Evolutionary conservation across 306 rosid genomes (phyloP).

Genomic region (Malus sieversii): DNA sequence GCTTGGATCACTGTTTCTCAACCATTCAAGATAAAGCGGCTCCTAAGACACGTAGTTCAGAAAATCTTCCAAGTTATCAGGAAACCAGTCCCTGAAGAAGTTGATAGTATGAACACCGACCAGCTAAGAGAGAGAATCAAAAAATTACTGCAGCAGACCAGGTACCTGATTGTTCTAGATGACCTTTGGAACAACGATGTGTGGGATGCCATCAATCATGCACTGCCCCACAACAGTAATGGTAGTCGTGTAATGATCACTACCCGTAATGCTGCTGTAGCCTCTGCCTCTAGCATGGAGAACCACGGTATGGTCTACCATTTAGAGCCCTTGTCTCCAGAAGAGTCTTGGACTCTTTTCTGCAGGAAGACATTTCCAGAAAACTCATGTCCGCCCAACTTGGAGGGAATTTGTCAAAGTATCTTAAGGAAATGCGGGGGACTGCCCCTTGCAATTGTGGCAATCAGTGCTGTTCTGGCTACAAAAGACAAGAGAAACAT

Average conservation of each 20-base stretch:
- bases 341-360: slow-evolving; percentile 43
- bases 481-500: slow-evolving; percentile 32
- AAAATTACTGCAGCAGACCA: slow-evolving; percentile 27
- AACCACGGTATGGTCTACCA: slow-evolving; percentile 21
- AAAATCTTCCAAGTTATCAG: slow-evolving; percentile 20
- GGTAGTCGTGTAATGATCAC: slow-evolving; percentile 54
- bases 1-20: slow-evolving; percentile 53
- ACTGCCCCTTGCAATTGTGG: slow-evolving; percentile 64
- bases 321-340: slow-evolving; percentile 29
- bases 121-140: slow-evolving; percentile 31
- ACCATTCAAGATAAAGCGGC: slow-evolving; percentile 27
- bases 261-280: slow-evolving; percentile 36
- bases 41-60: slow-evolving; percentile 34
- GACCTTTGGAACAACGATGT: slow-evolving; percentile 38
- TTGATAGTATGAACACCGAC: slow-evolving; percentile 27
- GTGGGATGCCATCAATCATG: slow-evolving; percentile 49
- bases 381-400: slow-evolving; percentile 33
- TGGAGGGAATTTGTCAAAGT: slow-evolving; percentile 21
- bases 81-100: slow-evolving; percentile 31
- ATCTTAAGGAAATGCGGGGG: slow-evolving; percentile 48
- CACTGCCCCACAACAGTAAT: slow-evolving; percentile 32
- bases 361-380: slow-evolving; percentile 37
- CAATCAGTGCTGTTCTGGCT: slow-evolving; percentile 44
- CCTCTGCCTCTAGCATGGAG: slow-evolving; percentile 20
- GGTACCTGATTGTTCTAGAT: slow-evolving; percentile 51